These are phyloP conservation scores for Candida sp. DNA, from an alignment of 1,139 yeast genomes.

Conservation along the genomic window DNA sequence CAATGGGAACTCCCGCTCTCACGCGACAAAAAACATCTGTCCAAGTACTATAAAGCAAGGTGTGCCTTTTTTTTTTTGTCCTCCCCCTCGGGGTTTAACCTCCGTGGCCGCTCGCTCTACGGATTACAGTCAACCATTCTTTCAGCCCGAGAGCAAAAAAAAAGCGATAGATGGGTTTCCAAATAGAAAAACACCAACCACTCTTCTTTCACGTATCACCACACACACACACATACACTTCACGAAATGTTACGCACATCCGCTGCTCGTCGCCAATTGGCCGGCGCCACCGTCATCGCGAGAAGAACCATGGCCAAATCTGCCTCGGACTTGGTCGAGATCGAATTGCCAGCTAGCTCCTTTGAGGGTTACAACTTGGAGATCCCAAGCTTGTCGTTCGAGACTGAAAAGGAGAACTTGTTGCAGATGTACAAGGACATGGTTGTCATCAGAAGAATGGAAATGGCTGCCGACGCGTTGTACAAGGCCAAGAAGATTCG, in stretches of 20 bases:
- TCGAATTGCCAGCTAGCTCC: constrained; percentile 75
- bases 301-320: constrained; percentile 39
- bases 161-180: not conserved
- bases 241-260: constrained; percentile 5
- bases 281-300: constrained; percentile 10
- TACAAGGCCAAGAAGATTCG: constrained; percentile 98
- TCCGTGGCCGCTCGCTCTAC: not conserved
- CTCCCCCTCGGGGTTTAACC: not conserved
- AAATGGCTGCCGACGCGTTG: constrained; percentile 98
- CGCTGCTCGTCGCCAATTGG: constrained; percentile 9
- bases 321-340: constrained; percentile 45
- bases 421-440: constrained; percentile 97
- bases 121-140: constrained; percentile 11
- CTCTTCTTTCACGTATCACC: too few relatives aligned
- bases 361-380: constrained; percentile 90
- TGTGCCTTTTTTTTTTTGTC: not conserved
- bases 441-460: constrained; percentile 95
- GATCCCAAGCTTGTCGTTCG: constrained; percentile 68
- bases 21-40: too few relatives aligned
- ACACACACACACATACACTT: too few relatives aligned
- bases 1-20: too few relatives aligned
- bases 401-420: constrained; percentile 79
- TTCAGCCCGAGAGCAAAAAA: not conserved
- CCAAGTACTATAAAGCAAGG: too few relatives aligned
- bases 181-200: not conserved